Conservation (phyloP, 305 asterid species). For the Plantago lanceolata region DNA sequence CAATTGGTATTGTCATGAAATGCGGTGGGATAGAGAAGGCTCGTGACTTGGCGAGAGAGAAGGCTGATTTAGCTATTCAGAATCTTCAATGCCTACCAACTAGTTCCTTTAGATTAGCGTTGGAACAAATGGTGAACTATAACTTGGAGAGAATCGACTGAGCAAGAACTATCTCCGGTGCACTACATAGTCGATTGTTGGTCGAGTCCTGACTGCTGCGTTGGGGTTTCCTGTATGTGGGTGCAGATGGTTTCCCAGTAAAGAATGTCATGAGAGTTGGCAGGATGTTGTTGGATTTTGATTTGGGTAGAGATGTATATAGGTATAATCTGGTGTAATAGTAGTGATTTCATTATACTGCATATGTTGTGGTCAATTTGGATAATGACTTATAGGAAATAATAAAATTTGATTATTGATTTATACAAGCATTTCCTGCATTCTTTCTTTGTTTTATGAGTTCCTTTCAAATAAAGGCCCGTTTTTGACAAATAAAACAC, state of each 20-base stretch:
- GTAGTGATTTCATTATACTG: conserved; percentile 14
- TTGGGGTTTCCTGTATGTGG: conserved; percentile 2
- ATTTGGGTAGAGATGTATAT: conserved; percentile 22
- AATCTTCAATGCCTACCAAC: conserved; percentile 62
- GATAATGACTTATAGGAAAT: conserved; percentile 27
- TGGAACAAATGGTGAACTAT: conserved; percentile 71
- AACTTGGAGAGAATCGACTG: conserved; percentile 74
- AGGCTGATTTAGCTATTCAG: conserved; percentile 58
- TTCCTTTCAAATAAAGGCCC: too few species aligned
- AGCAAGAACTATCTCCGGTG: conserved; percentile 6
- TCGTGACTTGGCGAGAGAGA: conserved; percentile 66
- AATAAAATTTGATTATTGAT: conserved; percentile 32
- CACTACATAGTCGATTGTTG: conserved; percentile 15
- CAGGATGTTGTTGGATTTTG: conserved; percentile 18
- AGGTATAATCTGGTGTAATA: conserved; percentile 24
- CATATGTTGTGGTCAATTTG: conserved; percentile 27
- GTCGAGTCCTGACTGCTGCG: conserved; percentile 1
- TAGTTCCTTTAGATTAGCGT: conserved; percentile 49
- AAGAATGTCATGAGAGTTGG: conserved; percentile 11
- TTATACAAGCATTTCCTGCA: conserved; percentile 21
- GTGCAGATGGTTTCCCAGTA: conserved; percentile 22
- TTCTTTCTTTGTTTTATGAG: too few species aligned
- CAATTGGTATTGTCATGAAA: conserved; percentile 58
- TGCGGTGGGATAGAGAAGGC: conserved; percentile 76
- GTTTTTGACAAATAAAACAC: too few species aligned